phyloP scores from a whole-genome alignment of 345 rosid species.

The Eutrema japonicum region DNA sequence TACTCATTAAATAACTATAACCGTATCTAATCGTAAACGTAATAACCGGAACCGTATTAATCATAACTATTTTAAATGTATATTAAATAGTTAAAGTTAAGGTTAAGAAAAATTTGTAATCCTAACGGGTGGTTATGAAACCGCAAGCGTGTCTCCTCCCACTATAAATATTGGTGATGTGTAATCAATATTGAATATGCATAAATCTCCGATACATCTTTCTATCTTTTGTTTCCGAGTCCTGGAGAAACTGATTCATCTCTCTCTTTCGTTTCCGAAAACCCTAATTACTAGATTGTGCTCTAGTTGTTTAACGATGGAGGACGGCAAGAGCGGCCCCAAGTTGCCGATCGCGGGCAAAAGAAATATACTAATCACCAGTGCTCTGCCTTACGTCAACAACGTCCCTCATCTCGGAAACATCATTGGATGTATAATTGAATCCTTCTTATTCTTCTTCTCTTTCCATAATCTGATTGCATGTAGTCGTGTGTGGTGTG shows the following conservation, averaged over 20 bases:
- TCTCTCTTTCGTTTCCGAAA: slow-evolving; percentile 16
- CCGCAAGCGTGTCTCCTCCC: no score
- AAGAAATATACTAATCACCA: slow-evolving; percentile 88
- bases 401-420: slow-evolving; percentile 98
- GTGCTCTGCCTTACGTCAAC: slow-evolving; percentile 95
- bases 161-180: no score
- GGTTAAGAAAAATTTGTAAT: no score
- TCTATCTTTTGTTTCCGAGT: no score
- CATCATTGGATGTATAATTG: slow-evolving; percentile 71
- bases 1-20: no score
- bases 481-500: background rate
- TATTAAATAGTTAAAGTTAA: no score
- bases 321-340: slow-evolving; percentile 29
- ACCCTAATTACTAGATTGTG: slow-evolving; percentile 23
- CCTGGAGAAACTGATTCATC: background rate
- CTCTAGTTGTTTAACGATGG: slow-evolving; percentile 29
- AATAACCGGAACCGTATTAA: no score
- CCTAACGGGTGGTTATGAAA: no score
- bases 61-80: no score
- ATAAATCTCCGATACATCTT: no score
- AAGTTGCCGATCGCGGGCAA: slow-evolving; percentile 82
- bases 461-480: background rate
- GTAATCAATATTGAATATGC: no score
- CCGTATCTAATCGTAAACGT: no score
- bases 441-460: background rate